Evolutionary conservation across 768 basidiomycete genomes (phyloP).

Genomic region (Termitomyces sp.): DNA sequence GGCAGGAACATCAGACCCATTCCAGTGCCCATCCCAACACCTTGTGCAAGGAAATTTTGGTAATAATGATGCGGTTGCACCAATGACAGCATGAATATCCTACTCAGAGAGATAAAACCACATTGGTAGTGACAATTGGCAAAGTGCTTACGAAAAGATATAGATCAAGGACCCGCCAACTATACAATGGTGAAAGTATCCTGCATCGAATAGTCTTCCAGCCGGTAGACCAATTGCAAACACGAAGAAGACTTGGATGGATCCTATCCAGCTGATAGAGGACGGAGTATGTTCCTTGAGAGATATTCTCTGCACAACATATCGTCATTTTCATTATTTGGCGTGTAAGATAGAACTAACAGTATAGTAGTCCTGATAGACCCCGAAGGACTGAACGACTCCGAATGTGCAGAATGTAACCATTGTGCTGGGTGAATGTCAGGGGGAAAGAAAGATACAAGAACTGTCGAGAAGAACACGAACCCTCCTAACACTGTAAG

Average conservation of each 20-base stretch:
- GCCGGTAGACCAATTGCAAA: constrained; percentile 42
- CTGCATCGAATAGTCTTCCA: constrained; percentile 44
- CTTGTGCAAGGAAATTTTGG: constrained; percentile 53
- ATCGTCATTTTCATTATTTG: not conserved
- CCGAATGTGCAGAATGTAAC: constrained; percentile 48
- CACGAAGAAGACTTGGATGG: constrained; percentile 45
- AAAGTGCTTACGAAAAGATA: constrained; percentile 36
- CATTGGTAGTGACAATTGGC: not conserved
- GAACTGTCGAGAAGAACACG: constrained; percentile 15
- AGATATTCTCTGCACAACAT: constrained; percentile 26
- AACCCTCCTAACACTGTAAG: constrained; percentile 45
- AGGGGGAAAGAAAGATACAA: not conserved
- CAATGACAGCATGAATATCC: constrained; percentile 50
- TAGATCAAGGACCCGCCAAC: constrained; percentile 36
- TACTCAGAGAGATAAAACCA: constrained; percentile 13
- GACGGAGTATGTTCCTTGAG: constrained; percentile 37
- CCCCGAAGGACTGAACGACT: constrained; percentile 46
- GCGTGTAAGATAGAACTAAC: constrained; percentile 18
- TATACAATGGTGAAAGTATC: constrained; percentile 44
- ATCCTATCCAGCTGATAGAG: constrained; percentile 49
- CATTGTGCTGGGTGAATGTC: constrained; percentile 27
- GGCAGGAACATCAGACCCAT: constrained; percentile 56
- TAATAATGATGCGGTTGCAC: constrained; percentile 45
- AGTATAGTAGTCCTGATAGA: constrained; percentile 51
- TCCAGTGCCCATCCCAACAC: constrained; percentile 53